A percentile compares a stretch with the other conserved stretches of the same genome.
Evolutionary conservation across 75 land plant species (phyloP).

Genomic region (Larix kaempferi): DNA sequence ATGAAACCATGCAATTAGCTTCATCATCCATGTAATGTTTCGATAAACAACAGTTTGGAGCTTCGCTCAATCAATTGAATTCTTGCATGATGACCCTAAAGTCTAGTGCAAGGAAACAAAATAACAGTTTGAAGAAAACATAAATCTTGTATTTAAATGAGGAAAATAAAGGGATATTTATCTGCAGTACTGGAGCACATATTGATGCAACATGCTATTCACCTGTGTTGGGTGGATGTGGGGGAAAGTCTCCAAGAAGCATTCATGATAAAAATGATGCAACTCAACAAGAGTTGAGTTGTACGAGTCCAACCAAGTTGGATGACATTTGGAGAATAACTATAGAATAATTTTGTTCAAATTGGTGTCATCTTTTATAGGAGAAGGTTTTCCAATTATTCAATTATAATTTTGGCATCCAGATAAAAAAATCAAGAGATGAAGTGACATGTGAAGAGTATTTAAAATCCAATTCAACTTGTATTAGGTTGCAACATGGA

Average conservation of each 20-base stretch:
- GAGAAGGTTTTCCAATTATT: slow-evolving; percentile 51
- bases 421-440: slow-evolving; percentile 50
- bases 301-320: slow-evolving; percentile 21
- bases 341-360: slow-evolving; percentile 36
- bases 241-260: not conserved
- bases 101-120: slow-evolving; percentile 7
- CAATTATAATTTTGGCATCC: slow-evolving; percentile 56
- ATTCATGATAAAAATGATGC: slow-evolving; percentile 6
- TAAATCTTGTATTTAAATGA: not conserved
- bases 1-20: not conserved
- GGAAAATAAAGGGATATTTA: not conserved
- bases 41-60: not conserved
- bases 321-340: slow-evolving; percentile 55
- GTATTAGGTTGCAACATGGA: too few species aligned
- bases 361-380: slow-evolving; percentile 36
- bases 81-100: not conserved
- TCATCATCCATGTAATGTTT: slow-evolving; percentile 2
- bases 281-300: slow-evolving; percentile 6
- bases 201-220: slow-evolving; percentile 15
- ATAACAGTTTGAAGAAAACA: not conserved
- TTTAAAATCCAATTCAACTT: slow-evolving; percentile 64
- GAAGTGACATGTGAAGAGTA: slow-evolving; percentile 66
- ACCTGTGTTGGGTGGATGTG: not conserved
- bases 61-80: not conserved
- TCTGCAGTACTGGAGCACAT: slow-evolving; percentile 12